A percentile compares a stretch with the other conserved stretches of the same genome.
These are phyloP conservation scores for Aspergillus amoenus DNA, from an alignment of 2,329 filamentous ascomycete genomes.

Conservation along the genomic window DNA sequence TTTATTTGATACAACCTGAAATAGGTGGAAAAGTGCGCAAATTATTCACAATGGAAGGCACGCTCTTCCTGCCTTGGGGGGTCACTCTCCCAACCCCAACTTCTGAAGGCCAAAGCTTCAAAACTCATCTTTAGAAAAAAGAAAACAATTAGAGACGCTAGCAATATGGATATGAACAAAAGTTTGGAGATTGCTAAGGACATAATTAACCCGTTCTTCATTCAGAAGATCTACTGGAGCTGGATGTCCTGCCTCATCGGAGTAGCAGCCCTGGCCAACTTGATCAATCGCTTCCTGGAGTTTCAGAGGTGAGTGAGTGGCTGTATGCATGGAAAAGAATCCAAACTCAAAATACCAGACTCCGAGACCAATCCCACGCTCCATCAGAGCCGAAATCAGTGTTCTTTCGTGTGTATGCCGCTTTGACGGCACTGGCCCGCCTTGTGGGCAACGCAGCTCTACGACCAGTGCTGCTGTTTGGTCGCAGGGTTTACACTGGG, in stretches of 20 bases:
- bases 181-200: constrained; percentile 44
- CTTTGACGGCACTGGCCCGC: constrained; percentile 48
- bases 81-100: no score
- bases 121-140: neutral
- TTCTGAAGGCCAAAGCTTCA: neutral
- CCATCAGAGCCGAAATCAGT: constrained; percentile 56
- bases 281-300: constrained; percentile 49
- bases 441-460: no score
- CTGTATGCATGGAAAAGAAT: neutral
- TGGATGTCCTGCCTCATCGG: constrained; percentile 45
- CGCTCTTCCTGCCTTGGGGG: no score
- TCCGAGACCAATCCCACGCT: constrained; percentile 43
- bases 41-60: no score
- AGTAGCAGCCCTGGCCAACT: constrained; percentile 37
- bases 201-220: constrained; percentile 45
- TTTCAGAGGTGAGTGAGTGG: constrained; percentile 46
- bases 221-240: constrained; percentile 56
- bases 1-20: no score
- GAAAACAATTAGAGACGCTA: constrained; percentile 14
- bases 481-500: constrained; percentile 36
- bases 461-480: constrained; percentile 32
- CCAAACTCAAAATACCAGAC: constrained; percentile 31
- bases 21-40: no score
- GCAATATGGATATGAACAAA: constrained; percentile 31
- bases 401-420: constrained; percentile 51